Evolutionary conservation across 257 asterid species (phyloP).

Genomic region (Cynanchum wilfordii): DNA sequence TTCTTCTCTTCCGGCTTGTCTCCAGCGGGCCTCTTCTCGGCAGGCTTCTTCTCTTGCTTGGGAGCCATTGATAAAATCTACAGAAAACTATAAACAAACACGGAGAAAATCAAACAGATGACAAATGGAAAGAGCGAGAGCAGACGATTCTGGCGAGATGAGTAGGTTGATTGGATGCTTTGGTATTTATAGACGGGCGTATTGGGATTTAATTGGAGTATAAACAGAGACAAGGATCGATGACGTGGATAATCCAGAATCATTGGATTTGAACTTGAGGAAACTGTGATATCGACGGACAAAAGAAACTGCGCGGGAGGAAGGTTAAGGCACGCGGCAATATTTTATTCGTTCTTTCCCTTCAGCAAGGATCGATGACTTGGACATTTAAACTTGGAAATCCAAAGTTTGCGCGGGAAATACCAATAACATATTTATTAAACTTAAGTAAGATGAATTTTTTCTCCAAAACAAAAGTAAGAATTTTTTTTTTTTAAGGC

Average conservation of each 20-base stretch:
- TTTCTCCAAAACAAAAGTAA: too few relatives aligned
- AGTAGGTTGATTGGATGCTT: neutral
- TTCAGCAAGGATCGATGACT: constrained; percentile 1
- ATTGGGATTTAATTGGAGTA: constrained; percentile 11
- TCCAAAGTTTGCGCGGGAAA: constrained; percentile 1
- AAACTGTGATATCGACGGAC: constrained; percentile 7
- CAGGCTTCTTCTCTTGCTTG: constrained; percentile 20
- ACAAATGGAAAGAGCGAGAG: too few relatives aligned
- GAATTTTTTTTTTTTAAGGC: too few relatives aligned
- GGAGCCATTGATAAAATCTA: constrained; percentile 21
- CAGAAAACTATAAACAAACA: neutral
- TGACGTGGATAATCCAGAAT: neutral
- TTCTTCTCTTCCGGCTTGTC: constrained; percentile 17
- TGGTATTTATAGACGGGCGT: constrained; percentile 5
- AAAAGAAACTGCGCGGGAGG: neutral
- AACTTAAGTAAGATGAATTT: too few relatives aligned
- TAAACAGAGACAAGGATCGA: constrained; percentile 9
- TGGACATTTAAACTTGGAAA: neutral
- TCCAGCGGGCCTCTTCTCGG: constrained; percentile 18
- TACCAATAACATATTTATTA: neutral
- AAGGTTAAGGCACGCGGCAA: neutral
- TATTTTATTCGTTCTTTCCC: neutral
- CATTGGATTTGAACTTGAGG: neutral
- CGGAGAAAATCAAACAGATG: neutral
- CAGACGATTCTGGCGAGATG: neutral